Base-by-base conservation (phyloP, 192 early-diverging fungal genomes). In the Coemansia sp. region DNA sequence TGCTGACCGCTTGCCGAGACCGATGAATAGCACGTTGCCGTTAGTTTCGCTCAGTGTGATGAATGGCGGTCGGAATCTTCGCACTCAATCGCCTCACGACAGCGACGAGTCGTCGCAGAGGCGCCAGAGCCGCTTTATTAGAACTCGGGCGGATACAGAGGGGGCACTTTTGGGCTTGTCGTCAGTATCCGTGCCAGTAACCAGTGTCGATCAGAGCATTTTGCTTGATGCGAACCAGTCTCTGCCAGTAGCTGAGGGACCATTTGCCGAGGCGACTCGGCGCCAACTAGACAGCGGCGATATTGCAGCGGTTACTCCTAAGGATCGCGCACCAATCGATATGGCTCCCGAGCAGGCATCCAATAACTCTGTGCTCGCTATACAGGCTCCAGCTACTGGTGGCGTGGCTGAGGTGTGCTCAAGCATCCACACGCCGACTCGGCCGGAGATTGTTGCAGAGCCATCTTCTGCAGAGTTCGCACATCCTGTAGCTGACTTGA, bases 21-120 rank as follows among this genome's bases (percentile, higher is more conserved):
- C 82, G 13, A 84, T 79, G 76, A 84, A 84, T 66, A 84, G 82
- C 66, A 84, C 82, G 24, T 33, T 84, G 68, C 82, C 82, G 43
- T 34, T 84, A 71, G 78, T 84, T 47, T 84, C 82, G 15, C 77
- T 74, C 18, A 84, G 82, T 74, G 77, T 84, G 20, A 67, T 73
- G 36, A 72, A 70, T 36, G 70, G 70, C 31, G 61, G 73, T 5
- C 44, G 74, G 20, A 31, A 64, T 9, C 54, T 65, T 3, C 65
- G 67, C 1, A 65, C 63, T 5, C 55, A 61, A 33, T 78, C 81
- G 51, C 69, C 71, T 0, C 52, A 67, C 12, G 70, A 66, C 34
- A 78, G 81, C 68, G 74, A 76, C 10, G 66, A 22, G 16, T 74
- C 49, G 54, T 43, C 52, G 11, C 52, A 68, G 24, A 38, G 43